Conservation (phyloP, 371 early-diverging fungal genomes). For the Haplosporangium sp. region DNA sequence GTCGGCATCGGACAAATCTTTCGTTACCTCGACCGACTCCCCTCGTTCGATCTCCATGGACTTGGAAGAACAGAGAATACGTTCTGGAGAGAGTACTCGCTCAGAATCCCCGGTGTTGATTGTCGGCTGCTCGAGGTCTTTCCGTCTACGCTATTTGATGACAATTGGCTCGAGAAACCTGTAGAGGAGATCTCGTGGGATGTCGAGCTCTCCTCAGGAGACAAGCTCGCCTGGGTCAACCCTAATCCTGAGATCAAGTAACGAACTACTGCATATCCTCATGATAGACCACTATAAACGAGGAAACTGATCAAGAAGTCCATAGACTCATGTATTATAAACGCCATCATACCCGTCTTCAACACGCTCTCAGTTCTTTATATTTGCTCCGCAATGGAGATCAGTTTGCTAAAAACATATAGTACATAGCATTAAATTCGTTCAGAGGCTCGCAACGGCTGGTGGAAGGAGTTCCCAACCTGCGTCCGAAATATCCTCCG, state of each 20-base stretch:
- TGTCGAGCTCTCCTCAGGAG: conserved; percentile 66
- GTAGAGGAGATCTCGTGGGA: conserved; percentile 48
- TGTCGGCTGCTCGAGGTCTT: conserved; percentile 62
- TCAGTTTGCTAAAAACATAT: not conserved
- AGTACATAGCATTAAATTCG: not conserved
- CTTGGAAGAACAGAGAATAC: conserved; percentile 60
- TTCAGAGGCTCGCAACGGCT: conserved; percentile 25
- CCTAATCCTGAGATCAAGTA: conserved; percentile 13
- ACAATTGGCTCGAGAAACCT: conserved; percentile 41
- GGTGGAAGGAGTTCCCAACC: conserved; percentile 18
- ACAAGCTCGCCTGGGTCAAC: conserved; percentile 21
- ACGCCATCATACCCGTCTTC: no score
- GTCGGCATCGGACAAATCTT: conserved; percentile 73
- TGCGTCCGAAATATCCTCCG: conserved; percentile 48
- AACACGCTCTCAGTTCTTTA: no score
- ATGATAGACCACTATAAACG: not conserved
- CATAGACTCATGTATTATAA: no score
- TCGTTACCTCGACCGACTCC: conserved; percentile 63
- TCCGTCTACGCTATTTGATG: conserved; percentile 59
- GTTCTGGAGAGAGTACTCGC: conserved; percentile 65
- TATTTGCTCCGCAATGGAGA: not conserved
- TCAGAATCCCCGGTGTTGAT: conserved; percentile 61
- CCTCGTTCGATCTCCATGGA: conserved; percentile 61
- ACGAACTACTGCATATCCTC: not conserved
- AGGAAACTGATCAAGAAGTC: no score